A percentile compares a stretch with the other conserved stretches of the same genome.
Evolutionary conservation across 2,329 filamentous ascomycete genomes (phyloP).

Genomic region (Cadophora sp.): DNA sequence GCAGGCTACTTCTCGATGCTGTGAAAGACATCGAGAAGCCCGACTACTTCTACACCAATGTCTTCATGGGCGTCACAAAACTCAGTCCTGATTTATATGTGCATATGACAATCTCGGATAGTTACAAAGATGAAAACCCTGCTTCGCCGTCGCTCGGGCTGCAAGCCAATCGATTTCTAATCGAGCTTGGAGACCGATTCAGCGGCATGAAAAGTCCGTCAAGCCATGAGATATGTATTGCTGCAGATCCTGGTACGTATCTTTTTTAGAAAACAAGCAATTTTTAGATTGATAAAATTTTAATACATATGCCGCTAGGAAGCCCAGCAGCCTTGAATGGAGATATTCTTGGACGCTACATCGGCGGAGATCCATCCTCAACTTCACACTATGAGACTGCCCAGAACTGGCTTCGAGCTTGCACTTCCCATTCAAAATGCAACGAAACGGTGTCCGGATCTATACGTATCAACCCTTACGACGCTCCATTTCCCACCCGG

Average conservation of each 20-base stretch:
- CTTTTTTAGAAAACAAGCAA: background rate
- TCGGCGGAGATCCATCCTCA: constrained; percentile 14
- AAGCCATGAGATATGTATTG: constrained; percentile 13
- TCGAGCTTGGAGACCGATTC: constrained; percentile 18
- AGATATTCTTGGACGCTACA: constrained; percentile 17
- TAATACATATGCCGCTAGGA: background rate
- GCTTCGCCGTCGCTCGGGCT: background rate
- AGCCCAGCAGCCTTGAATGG: constrained; percentile 16
- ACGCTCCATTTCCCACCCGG: constrained; percentile 11
- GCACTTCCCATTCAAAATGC: constrained; percentile 18
- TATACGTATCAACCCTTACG: constrained; percentile 4
- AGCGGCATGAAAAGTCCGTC: constrained; percentile 15
- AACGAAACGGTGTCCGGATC: constrained; percentile 20
- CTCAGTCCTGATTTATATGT: constrained; percentile 18
- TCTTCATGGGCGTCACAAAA: background rate
- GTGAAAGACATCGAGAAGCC: constrained; percentile 17
- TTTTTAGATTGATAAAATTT: background rate
- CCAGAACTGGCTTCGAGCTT: constrained; percentile 14
- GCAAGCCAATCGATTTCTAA: background rate
- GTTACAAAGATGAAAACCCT: background rate
- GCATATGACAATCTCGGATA: constrained; percentile 20
- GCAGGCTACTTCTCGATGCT: constrained; percentile 10
- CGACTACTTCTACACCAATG: constrained; percentile 18
- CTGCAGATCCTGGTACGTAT: constrained; percentile 15
- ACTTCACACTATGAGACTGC: constrained; percentile 3